Conservation (phyloP, 192 early-diverging fungal species). For the Podila horticola region DNA sequence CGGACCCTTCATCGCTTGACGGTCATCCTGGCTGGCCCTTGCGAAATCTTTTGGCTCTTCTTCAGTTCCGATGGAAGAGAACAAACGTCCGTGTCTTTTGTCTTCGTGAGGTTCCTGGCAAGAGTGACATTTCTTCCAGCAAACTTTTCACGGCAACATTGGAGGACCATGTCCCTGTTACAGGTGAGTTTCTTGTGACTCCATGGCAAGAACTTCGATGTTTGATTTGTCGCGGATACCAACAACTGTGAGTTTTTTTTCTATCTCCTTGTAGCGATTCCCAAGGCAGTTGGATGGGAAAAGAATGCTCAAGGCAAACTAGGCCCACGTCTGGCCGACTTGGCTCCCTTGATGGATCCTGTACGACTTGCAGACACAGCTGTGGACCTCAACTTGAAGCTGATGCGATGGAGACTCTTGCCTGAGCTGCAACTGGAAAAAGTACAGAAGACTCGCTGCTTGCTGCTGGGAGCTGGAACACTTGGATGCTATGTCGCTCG, state of each 20-base stretch:
- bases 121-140: conserved; percentile 55
- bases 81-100: conserved; percentile 68
- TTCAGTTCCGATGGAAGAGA: conserved; percentile 65
- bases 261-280: conserved; percentile 37
- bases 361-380: conserved; percentile 86
- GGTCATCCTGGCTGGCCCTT: conserved; percentile 91
- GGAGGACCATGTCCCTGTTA: conserved; percentile 36
- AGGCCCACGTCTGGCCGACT: conserved; percentile 82
- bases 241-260: background rate
- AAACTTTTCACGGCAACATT: conserved; percentile 61
- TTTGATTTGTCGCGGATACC: background rate
- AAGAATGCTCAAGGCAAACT: conserved; percentile 81
- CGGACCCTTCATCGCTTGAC: conserved; percentile 85
- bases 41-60: conserved; percentile 82
- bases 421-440: conserved; percentile 85
- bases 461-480: conserved; percentile 94
- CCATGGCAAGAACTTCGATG: background rate
- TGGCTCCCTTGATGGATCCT: conserved; percentile 93
- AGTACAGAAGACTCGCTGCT: conserved; percentile 78
- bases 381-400: conserved; percentile 93
- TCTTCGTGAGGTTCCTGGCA: conserved; percentile 65
- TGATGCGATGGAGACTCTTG: conserved; percentile 97
- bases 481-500: conserved; percentile 94
- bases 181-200: conserved; percentile 33
- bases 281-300: conserved; percentile 93